Base-by-base conservation (phyloP, 495 filamentous ascomycete species). In the Xylaria curta region DNA sequence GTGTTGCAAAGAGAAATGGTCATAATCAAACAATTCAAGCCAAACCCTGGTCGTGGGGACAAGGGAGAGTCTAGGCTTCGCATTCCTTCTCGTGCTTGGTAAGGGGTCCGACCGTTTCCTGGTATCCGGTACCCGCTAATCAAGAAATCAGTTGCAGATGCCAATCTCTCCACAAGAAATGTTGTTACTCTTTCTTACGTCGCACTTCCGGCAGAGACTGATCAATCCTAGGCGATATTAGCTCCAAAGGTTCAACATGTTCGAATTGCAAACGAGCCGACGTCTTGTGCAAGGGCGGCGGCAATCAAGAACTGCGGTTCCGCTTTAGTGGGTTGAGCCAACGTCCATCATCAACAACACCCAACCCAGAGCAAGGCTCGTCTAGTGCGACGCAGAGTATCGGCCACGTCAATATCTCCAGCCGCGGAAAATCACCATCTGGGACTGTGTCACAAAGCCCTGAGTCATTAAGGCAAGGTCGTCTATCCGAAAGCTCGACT, bases 121-220 rank as follows among this genome's bases (percentile, higher is more conserved):
- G 10, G 21, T 15, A 10, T 10, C 3, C 10, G 21, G 49, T 13
- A 13, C 24, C 49, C 15, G 49, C 49, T 53, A 53, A 53, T 26
- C n/a, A 26, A 26, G 49, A 10, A 53, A n/a, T 13, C 21, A 26
- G 49, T 56, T 56, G 13, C 53, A 28, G 53, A 31, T 56, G 53
- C 6, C 53, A 56, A 56, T 56, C 53, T 28, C 53, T 56, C 53
- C 53, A 56, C 26, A 56, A 54, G 53, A 56, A 56, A 56, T 56
- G 53, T 56, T 24, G 10, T 13, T 26, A 31, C 13, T 28, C 53
- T 31, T 26, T 56, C 28, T 12, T 17, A 28, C 7, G 17, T 56
- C 12, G 26, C 26, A 56, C 53, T 31, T 17, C 7, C 12, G 10
- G 26, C 13, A 3, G 26, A 56, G 4, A 13, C 53, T 56, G 53